Base-by-base conservation (phyloP, 192 early-diverging fungal species). In the Gaertneriomyces sp. region DNA sequence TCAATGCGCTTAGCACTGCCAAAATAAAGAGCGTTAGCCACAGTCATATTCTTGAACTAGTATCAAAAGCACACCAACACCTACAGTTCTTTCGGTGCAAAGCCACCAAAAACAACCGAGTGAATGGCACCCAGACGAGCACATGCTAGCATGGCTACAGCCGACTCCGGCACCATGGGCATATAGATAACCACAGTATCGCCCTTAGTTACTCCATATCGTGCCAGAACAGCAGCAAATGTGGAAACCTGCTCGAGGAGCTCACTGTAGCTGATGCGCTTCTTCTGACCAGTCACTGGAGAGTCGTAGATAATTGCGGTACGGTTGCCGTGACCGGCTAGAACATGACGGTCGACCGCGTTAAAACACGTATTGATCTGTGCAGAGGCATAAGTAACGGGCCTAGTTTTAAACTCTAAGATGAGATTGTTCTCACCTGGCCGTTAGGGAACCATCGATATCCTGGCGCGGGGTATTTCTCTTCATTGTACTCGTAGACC, bases 121-220 rank as follows among this genome's bases (percentile, higher is more conserved):
- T 92, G 90, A 9, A 93, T 76, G 9, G 88, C 89, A n/a, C 91
- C 93, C 9, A 93, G 70, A 7, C 91, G 82, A 7, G 87, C 90
- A 62, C 89, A 92, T 5, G 93, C 89, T 9, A 95, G 87, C 86
- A 95, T 92, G 4, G 86, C 87, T 63, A 92, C 72, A 8, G 90
- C 77, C 7, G 91, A 87, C 62, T 95, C 86, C 9, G 87, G 86
- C 6, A 93, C 82, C 89, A 90, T 89, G 19, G 89, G 87, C 89
- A 91, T 90, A 76, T 90, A 93, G 19, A 95, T 79, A 43, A 93
- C 62, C 5, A 92, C 91, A 5, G 79, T 85, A 61, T 90, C 87
- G 17, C 93, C 90, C 25, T 83, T 81, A 40, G 41, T 64, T 5
- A 92, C 80, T 17, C 81, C 88, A 52, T 89, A 75, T 9, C 71